phyloP scores from a whole-genome alignment of 192 early-diverging fungal genomes.

The Coemansia sp. region DNA sequence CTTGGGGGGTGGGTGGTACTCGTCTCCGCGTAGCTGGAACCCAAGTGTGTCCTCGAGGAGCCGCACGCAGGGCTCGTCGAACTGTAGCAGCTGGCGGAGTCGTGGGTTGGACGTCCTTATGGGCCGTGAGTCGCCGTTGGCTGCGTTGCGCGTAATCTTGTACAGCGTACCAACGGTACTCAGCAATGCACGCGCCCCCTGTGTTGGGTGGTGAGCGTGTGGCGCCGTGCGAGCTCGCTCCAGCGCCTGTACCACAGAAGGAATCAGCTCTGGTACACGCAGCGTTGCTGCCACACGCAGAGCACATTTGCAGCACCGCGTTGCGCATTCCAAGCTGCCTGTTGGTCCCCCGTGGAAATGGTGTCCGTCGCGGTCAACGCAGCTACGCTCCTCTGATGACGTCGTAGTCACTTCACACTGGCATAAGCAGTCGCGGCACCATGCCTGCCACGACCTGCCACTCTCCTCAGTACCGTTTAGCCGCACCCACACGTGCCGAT shows the following conservation, averaged over 20 bases:
- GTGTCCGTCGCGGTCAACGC: conserved; percentile 32
- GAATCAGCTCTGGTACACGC: conserved; percentile 13
- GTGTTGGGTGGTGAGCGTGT: conserved; percentile 34
- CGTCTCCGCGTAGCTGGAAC: conserved; percentile 15
- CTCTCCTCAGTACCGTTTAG: background rate
- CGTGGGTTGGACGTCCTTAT: conserved; percentile 13
- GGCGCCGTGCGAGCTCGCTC: conserved; percentile 10
- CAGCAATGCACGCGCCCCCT: conserved; percentile 30
- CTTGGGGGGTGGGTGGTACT: conserved; percentile 28
- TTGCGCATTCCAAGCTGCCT: background rate
- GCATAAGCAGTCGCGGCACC: conserved; percentile 33
- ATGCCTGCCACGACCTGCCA: conserved; percentile 13
- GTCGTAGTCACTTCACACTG: conserved; percentile 5
- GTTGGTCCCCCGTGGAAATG: conserved; percentile 40
- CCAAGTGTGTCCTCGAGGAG: conserved; percentile 31
- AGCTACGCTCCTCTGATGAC: background rate
- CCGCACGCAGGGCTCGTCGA: conserved; percentile 34
- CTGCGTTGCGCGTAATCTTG: conserved; percentile 24
- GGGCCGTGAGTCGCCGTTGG: conserved; percentile 17
- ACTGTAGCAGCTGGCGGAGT: conserved; percentile 30
- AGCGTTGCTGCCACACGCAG: background rate
- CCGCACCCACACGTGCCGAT: conserved; percentile 38
- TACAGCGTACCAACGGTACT: conserved; percentile 21
- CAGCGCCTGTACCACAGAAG: conserved; percentile 10
- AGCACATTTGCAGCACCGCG: conserved; percentile 42